Evolutionary conservation across 2,329 filamentous ascomycete genomes (phyloP).

Genomic region (Pleomassaria siparia): DNA sequence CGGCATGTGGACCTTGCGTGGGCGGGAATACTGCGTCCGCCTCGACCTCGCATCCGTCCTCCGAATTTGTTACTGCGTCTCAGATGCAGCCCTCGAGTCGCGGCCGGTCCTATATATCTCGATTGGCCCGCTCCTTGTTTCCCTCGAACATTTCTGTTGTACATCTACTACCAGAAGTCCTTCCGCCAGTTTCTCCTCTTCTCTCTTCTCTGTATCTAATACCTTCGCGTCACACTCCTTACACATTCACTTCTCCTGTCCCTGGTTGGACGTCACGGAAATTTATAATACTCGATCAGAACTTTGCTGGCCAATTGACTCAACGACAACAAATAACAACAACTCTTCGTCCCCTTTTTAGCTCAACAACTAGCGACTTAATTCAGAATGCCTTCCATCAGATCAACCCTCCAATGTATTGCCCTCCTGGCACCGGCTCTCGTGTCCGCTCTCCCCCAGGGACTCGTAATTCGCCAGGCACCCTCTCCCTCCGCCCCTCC

Average conservation of each 20-base stretch:
- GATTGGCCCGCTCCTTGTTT: constrained; percentile 42
- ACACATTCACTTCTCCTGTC: constrained; percentile 39
- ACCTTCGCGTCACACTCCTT: constrained; percentile 37
- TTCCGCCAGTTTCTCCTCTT: constrained; percentile 33
- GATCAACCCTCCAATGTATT: constrained; percentile 37
- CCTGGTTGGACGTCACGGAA: constrained; percentile 44
- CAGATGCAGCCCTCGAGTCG: constrained; percentile 37
- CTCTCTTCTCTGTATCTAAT: constrained; percentile 40
- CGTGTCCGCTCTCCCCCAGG: constrained; percentile 32
- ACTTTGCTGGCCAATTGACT: constrained; percentile 38
- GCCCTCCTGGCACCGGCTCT: constrained; percentile 38
- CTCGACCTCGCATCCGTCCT: constrained; percentile 38
- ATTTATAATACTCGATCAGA: constrained; percentile 43
- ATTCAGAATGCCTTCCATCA: constrained; percentile 40
- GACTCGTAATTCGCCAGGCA: constrained; percentile 28
- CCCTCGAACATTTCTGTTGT: constrained; percentile 39
- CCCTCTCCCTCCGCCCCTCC: constrained; percentile 8
- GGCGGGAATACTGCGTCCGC: constrained; percentile 36
- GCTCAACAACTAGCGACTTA: constrained; percentile 14
- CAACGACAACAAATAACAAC: constrained; percentile 21
- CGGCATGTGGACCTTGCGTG: constrained; percentile 32
- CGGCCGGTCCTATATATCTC: constrained; percentile 40
- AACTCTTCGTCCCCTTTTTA: constrained; percentile 24
- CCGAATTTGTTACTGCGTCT: constrained; percentile 42
- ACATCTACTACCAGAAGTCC: constrained; percentile 36